phyloP scores from a whole-genome alignment of 179 eudicot species.

The Pouteria campechiana region DNA sequence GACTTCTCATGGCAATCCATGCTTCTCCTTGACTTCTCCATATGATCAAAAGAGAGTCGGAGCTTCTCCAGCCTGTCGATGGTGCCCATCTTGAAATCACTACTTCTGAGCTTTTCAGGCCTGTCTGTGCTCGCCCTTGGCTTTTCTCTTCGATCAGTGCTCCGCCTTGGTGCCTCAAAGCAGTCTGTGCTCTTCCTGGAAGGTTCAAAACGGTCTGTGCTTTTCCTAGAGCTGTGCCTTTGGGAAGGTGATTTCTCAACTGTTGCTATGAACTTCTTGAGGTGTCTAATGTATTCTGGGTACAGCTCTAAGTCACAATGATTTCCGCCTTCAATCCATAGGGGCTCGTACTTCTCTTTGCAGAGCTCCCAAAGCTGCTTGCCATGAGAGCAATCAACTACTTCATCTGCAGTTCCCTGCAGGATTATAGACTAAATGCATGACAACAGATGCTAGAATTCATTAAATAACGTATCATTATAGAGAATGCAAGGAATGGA shows the following conservation, averaged over 20 bases:
- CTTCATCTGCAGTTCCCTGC: conserved; percentile 68
- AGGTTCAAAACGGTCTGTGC: conserved; percentile 45
- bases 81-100: conserved; percentile 13
- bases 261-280: conserved; percentile 41
- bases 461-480: no score
- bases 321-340: conserved; percentile 59
- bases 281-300: conserved; percentile 53
- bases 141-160: conserved; percentile 51
- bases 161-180: conserved; percentile 39
- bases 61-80: conserved; percentile 40
- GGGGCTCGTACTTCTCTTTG: conserved; percentile 53
- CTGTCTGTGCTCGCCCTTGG: conserved; percentile 38
- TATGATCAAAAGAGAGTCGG: conserved; percentile 35
- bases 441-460: no score
- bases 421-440: neutral
- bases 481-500: no score
- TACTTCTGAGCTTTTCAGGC: conserved; percentile 24
- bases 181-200: conserved; percentile 41
- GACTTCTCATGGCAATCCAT: conserved; percentile 53
- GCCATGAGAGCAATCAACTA: conserved; percentile 58
- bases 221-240: conserved; percentile 31
- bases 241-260: conserved; percentile 45
- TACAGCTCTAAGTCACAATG: conserved; percentile 57
- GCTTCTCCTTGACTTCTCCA: conserved; percentile 56
- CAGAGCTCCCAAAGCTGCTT: conserved; percentile 65